Evolutionary conservation across 2,329 filamentous ascomycete species (phyloP), one percentile per base, ranked within the genome.

Genomic region (Sporothrix schenckii): DNA sequence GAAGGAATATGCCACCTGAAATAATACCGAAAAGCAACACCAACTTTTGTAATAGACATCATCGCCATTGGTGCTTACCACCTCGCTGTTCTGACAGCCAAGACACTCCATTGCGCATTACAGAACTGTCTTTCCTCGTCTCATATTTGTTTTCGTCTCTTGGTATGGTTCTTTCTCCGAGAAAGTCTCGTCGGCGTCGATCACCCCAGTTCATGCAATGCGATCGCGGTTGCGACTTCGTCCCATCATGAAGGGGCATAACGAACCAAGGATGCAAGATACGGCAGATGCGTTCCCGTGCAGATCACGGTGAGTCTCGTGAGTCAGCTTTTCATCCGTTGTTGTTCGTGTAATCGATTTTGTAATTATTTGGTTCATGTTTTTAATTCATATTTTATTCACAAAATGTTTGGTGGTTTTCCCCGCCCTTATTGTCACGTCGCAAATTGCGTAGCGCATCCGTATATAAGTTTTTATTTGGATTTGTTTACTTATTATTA

Each of bases 171-270:
- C 39, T 27, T 56, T 34, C 21, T 27, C 30, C 65, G n/a, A 54
- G 1, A 2, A 52, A 67, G 30, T 56, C 24, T 66, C 63, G 52
- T 66, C 24, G 9, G 27, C 19, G 63, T 39, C 63, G 63, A 66
- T 66, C 47, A 49, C 56, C 61, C 24, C 63, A 49, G 27, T 52
- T 66, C 47, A 52, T 66, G 63, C 47, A 47, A 39, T 66, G 63
- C 47, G 47, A 52, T 66, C 24, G 7, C 14, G 11, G 27, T 39
- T 13, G 47, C 47, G 5, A 2, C 19, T 47, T 66, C 63, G 14
- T 66, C 63, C 30, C 63, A 53, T 39, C 49, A 44, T 14, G 11
- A 14, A 9, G 10, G 13, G 7, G 47, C 63, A 66, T 66, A 19
- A 41, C 24, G 30, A n/a, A 21, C 7, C 58, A 44, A 16, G 3